phyloP scores from a whole-genome alignment of 352 stramenopile species.

The Phytophthora ohioensis region DNA sequence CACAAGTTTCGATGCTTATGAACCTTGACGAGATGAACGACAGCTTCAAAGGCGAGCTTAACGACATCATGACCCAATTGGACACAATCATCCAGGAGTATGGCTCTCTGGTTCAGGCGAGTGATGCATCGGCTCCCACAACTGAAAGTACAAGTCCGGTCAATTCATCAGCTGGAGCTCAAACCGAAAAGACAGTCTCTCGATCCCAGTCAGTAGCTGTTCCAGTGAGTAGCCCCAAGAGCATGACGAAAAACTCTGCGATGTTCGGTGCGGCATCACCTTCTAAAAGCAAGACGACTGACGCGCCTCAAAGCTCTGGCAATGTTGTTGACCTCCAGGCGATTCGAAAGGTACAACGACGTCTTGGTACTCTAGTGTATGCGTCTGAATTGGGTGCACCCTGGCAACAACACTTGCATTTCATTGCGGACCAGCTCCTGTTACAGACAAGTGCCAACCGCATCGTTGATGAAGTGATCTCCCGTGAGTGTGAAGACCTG shows the following conservation, averaged over 20 bases:
- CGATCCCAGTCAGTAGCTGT: slow-evolving; percentile 1
- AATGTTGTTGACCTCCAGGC: slow-evolving; percentile 68
- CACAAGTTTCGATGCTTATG: slow-evolving; percentile 61
- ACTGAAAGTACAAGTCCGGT: slow-evolving; percentile 1
- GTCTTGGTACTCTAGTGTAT: slow-evolving; percentile 77
- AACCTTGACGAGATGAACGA: slow-evolving; percentile 60
- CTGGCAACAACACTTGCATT: slow-evolving; percentile 64
- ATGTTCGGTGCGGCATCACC: slow-evolving; percentile 6
- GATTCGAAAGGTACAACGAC: slow-evolving; percentile 84
- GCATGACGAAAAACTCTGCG: slow-evolving; percentile 21
- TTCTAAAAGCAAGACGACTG: slow-evolving; percentile 22
- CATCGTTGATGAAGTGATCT: slow-evolving; percentile 72
- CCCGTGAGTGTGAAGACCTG: slow-evolving; percentile 58
- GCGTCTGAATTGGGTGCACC: slow-evolving; percentile 65
- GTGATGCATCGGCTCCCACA: neutral
- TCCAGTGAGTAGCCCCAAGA: slow-evolving; percentile 16
- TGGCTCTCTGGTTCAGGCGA: slow-evolving; percentile 17
- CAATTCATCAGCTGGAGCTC: slow-evolving; percentile 15
- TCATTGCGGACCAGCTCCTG: slow-evolving; percentile 59
- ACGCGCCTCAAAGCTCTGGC: slow-evolving; percentile 8
- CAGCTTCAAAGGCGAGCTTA: slow-evolving; percentile 66
- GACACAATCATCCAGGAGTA: slow-evolving; percentile 53
- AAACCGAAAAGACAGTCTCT: slow-evolving; percentile 8
- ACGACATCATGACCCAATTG: slow-evolving; percentile 56
- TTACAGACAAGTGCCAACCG: slow-evolving; percentile 74